Evolutionary conservation across 1,284 basidiomycete species (phyloP), one percentile per base, ranked within the genome.

Genomic region (Rugosomyces carneus): DNA sequence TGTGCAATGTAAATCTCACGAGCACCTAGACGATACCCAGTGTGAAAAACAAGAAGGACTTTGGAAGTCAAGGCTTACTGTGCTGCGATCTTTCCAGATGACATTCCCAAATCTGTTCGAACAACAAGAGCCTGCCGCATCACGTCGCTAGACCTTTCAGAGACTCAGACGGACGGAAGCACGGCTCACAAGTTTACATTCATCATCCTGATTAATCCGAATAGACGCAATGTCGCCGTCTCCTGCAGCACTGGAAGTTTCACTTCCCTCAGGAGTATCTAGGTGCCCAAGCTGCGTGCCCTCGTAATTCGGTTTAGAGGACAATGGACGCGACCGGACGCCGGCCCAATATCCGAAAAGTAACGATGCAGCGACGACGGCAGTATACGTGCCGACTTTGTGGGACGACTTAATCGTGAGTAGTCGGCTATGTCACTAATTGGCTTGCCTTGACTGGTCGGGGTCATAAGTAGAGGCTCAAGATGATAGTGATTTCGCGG

Each of bases 71-170:
- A 70, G 8, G 69, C 76, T 58, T 59, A 87, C 83, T 87, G 84
- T 37, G 85, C 83, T 42, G 82, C 83, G 49, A 85, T 80, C 57
- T 86, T 84, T 39, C 84, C 85, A 4, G 77, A 58, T 15, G 73
- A 70, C 83, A 87, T 85, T 39, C 73, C 71, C 24, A 87, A 63
- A 61, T 87, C 84, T 10, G 78, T 78, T 45, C 84, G 81, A n/a
- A 93, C 88, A 9, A 89, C 78, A 21, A 91, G 67, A 2, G 86
- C 80, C 83, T 86, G 50, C 29, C 7, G n/a, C n/a, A 34, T 34
- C 15, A 16, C 11, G 23, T 13, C 82, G 34, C 8, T 18, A 27
- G 16, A 29, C 29, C 7, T 13, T 37, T 34, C 15, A 6, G 8
- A 2, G 15, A 34, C 21, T 23, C 21, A 23, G 21, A 15, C 8